Base-by-base conservation (phyloP, 257 asterid species). In the Paulownia fortunei region DNA sequence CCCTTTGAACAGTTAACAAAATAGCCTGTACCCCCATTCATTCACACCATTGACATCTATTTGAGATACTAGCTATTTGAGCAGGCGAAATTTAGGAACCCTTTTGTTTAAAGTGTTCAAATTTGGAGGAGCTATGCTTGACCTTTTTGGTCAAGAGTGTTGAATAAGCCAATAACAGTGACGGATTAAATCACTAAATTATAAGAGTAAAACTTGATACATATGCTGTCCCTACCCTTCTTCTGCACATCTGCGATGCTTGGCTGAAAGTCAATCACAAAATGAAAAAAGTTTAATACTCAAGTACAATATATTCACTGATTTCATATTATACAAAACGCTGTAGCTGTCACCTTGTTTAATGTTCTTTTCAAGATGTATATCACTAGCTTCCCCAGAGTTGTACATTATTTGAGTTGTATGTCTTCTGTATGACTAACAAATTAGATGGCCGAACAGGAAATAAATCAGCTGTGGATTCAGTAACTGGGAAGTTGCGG, bases 401-500 rank as follows among this genome's bases (percentile, higher is more conserved):
- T 65, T 66, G 3, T 16, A 26, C 13, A 21, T 61, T 18, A 4
- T 41, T 8, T 18, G 51, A 18, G 42, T 5, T 42, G 66, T 36
- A 18, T 56, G 12, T 27, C 1, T 66, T 47, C 4, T 23, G 34
- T 30, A 49, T 23, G 73, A 27, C 52, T 64, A 24, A 76, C 49
- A 8, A 21, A 7, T 27, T 30, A 30, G 21, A 19, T 52, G 69
- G 32, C 62, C 1, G 32, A 60, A 64, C 94, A 93, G 99, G 99
- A 79, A 79, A 69, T 76, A 96, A 88, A 86, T 89, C 97, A 16
- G 85, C 83, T 0, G 83, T 93, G 73, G 98, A 96, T 87, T 90
- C 97, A 52, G 91, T 96, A 44, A 96, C 99, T 0, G 98, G 98
- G 85, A 93, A 89, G 86, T 83, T 81, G 65, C 93, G 94, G 60